These are phyloP conservation scores for Pestalotiopsis sp. DNA, from an alignment of 2,329 filamentous ascomycete species.

Conservation along the genomic window DNA sequence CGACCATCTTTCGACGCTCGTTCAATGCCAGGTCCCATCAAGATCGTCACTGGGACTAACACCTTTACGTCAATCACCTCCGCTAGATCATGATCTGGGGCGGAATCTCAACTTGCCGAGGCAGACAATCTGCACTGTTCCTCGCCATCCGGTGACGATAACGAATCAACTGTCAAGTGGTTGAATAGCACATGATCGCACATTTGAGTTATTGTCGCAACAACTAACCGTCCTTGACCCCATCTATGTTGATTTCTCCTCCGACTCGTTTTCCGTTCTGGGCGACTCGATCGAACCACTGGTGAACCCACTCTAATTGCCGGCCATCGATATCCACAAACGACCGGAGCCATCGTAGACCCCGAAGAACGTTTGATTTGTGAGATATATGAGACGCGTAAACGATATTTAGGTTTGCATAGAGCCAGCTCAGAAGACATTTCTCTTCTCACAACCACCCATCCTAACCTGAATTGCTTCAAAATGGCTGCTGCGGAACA, in stretches of 20 bases:
- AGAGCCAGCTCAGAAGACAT: background rate
- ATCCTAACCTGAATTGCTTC: background rate
- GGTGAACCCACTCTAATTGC: background rate
- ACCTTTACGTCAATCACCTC: conserved; percentile 1
- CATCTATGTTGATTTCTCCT: background rate
- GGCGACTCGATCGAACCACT: background rate
- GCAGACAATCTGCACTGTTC: background rate
- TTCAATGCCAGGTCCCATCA: background rate
- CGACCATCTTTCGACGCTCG: background rate
- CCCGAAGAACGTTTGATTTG: background rate
- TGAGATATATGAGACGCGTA: background rate
- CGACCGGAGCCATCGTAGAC: background rate
- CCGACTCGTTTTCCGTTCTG: background rate
- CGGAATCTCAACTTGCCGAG: background rate
- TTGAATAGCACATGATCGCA: background rate
- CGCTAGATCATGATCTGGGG: background rate
- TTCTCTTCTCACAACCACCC: background rate
- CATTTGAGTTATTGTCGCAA: background rate
- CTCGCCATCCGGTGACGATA: background rate
- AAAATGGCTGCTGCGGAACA: conserved; percentile 34
- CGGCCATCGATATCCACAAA: background rate
- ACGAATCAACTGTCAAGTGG: background rate
- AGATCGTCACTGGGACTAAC: background rate
- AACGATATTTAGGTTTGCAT: no score
- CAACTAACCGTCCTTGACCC: no score